phyloP scores from a whole-genome alignment of 108 stramenopile genomes.

The Skeletonema potamos region DNA sequence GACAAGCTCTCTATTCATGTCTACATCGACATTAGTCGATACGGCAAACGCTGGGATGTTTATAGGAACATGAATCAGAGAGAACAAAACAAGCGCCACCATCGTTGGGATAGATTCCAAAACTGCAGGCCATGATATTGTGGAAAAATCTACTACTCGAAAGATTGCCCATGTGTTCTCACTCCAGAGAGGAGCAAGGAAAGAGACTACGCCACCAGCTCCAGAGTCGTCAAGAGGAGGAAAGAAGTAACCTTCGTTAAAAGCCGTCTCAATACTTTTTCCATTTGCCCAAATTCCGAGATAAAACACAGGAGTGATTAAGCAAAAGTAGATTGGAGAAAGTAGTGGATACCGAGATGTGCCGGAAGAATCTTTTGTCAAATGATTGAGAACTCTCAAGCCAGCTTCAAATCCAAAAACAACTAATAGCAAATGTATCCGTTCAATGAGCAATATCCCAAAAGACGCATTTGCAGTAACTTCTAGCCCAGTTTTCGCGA shows the following conservation, averaged over 20 bases:
- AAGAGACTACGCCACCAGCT: neutral
- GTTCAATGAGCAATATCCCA: slow-evolving; percentile 28
- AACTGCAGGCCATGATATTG: slow-evolving; percentile 65
- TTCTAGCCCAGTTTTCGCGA: slow-evolving; percentile 74
- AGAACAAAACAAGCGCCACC: slow-evolving; percentile 63
- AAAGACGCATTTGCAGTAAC: slow-evolving; percentile 62
- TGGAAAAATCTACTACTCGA: slow-evolving; percentile 26
- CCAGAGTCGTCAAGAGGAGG: slow-evolving; percentile 41
- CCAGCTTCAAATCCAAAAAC: slow-evolving; percentile 60
- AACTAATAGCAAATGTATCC: slow-evolving; percentile 48
- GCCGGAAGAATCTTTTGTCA: slow-evolving; percentile 45
- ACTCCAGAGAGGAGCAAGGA: slow-evolving; percentile 20
- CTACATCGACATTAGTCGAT: slow-evolving; percentile 63
- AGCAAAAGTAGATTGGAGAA: slow-evolving; percentile 77
- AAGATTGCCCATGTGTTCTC: slow-evolving; percentile 47
- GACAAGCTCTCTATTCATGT: slow-evolving; percentile 80
- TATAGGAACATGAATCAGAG: slow-evolving; percentile 51
- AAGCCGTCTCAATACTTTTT: slow-evolving; percentile 23
- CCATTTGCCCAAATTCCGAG: slow-evolving; percentile 30
- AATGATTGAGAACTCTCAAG: slow-evolving; percentile 53
- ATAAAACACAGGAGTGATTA: slow-evolving; percentile 82
- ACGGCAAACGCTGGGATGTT: slow-evolving; percentile 87
- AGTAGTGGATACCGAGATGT: slow-evolving; percentile 63
- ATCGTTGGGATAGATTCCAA: slow-evolving; percentile 59
- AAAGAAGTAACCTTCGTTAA: slow-evolving; percentile 66